phyloP scores from a whole-genome alignment of 768 basidiomycete genomes.

The Coprinopsis sp. region DNA sequence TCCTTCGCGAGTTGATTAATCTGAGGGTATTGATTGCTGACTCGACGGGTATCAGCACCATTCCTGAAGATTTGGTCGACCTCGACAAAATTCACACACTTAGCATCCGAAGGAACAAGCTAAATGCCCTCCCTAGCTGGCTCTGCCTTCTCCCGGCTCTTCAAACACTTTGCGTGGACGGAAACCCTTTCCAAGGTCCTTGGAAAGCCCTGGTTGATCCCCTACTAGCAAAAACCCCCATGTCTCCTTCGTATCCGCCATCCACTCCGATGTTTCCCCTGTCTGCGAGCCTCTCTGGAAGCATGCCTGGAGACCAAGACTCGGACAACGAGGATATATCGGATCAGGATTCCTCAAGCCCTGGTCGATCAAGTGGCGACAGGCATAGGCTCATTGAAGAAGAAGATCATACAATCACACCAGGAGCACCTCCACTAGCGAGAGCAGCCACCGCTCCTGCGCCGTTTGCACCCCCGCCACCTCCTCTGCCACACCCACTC shows the following conservation, averaged over 20 bases:
- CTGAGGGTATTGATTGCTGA: slow-evolving; percentile 93
- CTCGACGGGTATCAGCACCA: slow-evolving; percentile 70
- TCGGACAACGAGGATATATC: slow-evolving; percentile 57
- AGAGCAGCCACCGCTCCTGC: slow-evolving; percentile 50
- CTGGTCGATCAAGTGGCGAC: slow-evolving; percentile 19
- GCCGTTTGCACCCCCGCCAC: slow-evolving; percentile 23
- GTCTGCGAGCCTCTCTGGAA: slow-evolving; percentile 44
- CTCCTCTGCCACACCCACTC: slow-evolving; percentile 39
- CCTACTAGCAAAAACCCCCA: slow-evolving; percentile 59
- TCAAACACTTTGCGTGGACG: slow-evolving; percentile 88
- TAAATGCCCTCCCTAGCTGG: slow-evolving; percentile 92
- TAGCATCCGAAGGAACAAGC: slow-evolving; percentile 83
- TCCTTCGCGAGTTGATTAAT: slow-evolving; percentile 69
- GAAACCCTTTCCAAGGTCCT: slow-evolving; percentile 92
- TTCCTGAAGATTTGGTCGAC: slow-evolving; percentile 70
- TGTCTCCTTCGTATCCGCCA: slow-evolving; percentile 59
- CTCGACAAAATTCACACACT: slow-evolving; percentile 84
- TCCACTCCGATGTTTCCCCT: slow-evolving; percentile 61
- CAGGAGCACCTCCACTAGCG: slow-evolving; percentile 49
- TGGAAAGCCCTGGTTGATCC: slow-evolving; percentile 90
- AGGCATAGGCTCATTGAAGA: slow-evolving; percentile 42
- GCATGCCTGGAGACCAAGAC: slow-evolving; percentile 39
- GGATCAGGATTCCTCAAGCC: slow-evolving; percentile 47
- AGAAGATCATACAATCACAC: slow-evolving; percentile 74
- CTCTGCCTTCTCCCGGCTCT: slow-evolving; percentile 81